Evolutionary conservation across 192 early-diverging fungal genomes (phyloP).

Genomic region (Backusella australiensis): DNA sequence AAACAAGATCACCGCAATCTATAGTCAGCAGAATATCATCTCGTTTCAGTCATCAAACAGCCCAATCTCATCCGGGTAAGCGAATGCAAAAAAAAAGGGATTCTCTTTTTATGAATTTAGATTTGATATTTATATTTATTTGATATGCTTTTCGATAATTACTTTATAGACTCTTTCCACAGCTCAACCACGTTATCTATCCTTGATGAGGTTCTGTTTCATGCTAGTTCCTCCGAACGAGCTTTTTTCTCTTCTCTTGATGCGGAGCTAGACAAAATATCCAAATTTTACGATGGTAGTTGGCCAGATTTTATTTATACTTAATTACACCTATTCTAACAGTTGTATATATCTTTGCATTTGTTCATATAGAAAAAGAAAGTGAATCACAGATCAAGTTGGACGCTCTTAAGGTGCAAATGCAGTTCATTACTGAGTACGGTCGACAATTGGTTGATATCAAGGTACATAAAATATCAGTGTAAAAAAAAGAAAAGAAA

Average conservation of each 20-base stretch:
- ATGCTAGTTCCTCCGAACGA: conserved; percentile 32
- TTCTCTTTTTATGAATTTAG: background rate
- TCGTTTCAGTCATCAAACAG: background rate
- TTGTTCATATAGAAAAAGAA: conserved; percentile 39
- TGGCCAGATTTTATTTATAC: conserved; percentile 19
- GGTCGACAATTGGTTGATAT: conserved; percentile 19
- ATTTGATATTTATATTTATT: background rate
- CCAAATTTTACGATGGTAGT: conserved; percentile 45
- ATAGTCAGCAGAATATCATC: background rate
- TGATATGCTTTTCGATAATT: background rate
- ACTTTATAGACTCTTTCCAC: conserved; percentile 8
- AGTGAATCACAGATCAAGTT: conserved; percentile 43
- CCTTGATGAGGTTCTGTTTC: conserved; percentile 31
- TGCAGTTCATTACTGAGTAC: conserved; percentile 46
- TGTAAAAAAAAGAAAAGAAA: background rate
- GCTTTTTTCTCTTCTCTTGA: conserved; percentile 43
- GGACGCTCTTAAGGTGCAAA: conserved; percentile 42
- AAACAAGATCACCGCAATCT: background rate
- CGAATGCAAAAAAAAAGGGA: background rate
- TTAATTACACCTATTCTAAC: background rate
- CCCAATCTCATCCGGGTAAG: background rate
- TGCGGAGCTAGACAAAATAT: conserved; percentile 41
- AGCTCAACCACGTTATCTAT: conserved; percentile 8
- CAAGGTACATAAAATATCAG: background rate
- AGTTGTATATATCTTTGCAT: background rate